A percentile compares a stretch with the other conserved stretches of the same genome.
phyloP scores from a whole-genome alignment of 2,329 filamentous ascomycete genomes.

The Sclerotinia trifoliorum region DNA sequence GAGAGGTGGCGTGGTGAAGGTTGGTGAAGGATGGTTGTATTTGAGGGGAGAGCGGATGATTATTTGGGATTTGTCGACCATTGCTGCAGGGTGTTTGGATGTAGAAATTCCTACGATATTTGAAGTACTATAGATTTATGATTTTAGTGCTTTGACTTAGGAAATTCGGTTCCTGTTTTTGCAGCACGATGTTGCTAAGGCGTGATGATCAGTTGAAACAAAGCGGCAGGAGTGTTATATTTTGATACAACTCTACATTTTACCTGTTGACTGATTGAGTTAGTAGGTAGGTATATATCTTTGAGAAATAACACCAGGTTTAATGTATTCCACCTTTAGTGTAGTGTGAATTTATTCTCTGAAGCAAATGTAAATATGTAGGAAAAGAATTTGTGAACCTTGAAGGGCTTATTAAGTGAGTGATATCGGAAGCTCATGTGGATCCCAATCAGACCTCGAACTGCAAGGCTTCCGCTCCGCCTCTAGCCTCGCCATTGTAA shows the following conservation, averaged over 20 bases:
- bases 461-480: constrained; percentile 14
- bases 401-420: neutral
- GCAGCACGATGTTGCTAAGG: neutral
- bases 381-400: neutral
- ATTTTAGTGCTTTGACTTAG: neutral
- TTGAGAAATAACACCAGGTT: neutral
- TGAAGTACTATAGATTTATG: neutral
- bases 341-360: neutral
- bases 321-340: fast-evolving
- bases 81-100: neutral
- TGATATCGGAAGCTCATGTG: constrained; percentile 9
- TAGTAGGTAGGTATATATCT: neutral
- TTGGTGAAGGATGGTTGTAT: constrained; percentile 23
- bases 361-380: neutral
- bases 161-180: neutral
- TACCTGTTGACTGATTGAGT: neutral
- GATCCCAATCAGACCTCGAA: neutral
- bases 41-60: constrained; percentile 25
- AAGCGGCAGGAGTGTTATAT: neutral
- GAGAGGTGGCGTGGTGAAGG: constrained; percentile 36
- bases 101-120: neutral
- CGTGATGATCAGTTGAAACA: constrained; percentile 20
- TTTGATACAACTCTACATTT: neutral
- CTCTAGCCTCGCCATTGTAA: constrained; percentile 5
- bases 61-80: constrained; percentile 7